These are phyloP conservation scores for Rhodofomes roseus DNA, from an alignment of 1,284 basidiomycete species.

Conservation along the genomic window DNA sequence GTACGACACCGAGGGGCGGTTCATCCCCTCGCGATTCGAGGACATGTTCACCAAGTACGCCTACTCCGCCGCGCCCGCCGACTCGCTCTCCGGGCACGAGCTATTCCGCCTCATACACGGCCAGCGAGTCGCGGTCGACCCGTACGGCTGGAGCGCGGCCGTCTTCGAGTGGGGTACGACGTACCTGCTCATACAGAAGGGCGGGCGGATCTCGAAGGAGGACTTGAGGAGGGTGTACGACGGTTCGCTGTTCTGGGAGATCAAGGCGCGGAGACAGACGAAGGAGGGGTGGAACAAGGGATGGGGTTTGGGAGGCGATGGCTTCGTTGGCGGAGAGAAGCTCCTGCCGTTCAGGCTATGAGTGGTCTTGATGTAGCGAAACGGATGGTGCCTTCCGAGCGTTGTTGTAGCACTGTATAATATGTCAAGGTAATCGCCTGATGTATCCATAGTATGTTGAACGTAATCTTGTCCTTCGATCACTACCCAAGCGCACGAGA, in stretches of 20 bases:
- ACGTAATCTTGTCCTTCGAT: too few relatives aligned
- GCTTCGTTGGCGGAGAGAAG: background rate
- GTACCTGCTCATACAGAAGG: background rate
- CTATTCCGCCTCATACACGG: background rate
- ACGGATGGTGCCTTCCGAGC: too few relatives aligned
- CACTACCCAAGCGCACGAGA: too few relatives aligned
- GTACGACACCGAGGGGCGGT: constrained; percentile 2
- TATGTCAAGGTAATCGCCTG: too few relatives aligned
- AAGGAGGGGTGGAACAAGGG: background rate
- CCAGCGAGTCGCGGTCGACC: background rate
- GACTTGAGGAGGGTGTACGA: constrained; percentile 3
- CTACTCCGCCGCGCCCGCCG: background rate
- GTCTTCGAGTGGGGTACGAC: background rate
- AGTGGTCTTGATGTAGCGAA: background rate
- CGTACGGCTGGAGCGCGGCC: background rate
- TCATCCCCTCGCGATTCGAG: constrained; percentile 5
- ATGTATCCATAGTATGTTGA: too few relatives aligned
- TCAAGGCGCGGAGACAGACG: background rate
- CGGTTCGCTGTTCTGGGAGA: constrained; percentile 1
- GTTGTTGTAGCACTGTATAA: too few relatives aligned
- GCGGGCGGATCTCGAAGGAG: constrained; percentile 1
- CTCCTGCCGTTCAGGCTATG: background rate
- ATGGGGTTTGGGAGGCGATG: background rate
- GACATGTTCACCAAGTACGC: constrained; percentile 1
- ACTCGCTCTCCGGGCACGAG: background rate